Evolutionary conservation across 2,329 filamentous ascomycete genomes (phyloP), one percentile per base, ranked within the genome.

Genomic region (Penicillium sp.): DNA sequence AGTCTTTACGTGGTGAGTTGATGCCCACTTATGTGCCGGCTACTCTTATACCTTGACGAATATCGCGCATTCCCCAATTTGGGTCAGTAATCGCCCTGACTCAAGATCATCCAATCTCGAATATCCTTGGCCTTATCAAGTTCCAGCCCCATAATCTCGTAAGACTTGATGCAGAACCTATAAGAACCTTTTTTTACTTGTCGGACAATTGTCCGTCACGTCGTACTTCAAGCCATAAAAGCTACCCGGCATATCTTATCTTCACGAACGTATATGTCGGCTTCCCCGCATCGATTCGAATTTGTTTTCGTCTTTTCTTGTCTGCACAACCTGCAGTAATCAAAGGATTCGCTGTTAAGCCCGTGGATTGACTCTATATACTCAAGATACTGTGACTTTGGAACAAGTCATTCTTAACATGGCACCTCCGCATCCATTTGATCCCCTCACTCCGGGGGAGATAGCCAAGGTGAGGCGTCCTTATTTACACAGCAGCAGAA

Each of bases 371-470:
- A 2, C 22, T 9, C 17, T 33, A 8, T 19, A 22, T 15, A 51
- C n/a, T 24, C 17, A 17, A 17, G 28, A 44, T 22, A 44, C n/a
- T 10, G 8, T 30, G 9, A 55, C 10, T 30, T 19, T 30, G 9
- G n/a, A 19, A 45, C 26, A 4, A 37, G 26, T 13, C 1, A 5
- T 44, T 24, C 60, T 61, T 38, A 66, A 38, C 3, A 71, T 70
- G 67, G 33, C 70, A 59, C 64, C 38, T 58, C 42, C 54, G 0
- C 73, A 76, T 57, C 73, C 74, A 22, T 67, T 76, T 22, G 72
- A 76, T 53, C 75, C 74, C 33, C 64, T 76, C 35, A 68, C 69
- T 0, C 71, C 73, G 4, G 49, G 60, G 51, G 74, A 76, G 56
- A 76, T 76, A n/a, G 56, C 66, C 30, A 64, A 67, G 64, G 73